Evolutionary conservation across 306 rosid genomes (phyloP), one percentile per base, ranked within the genome.

Genomic region (Vachellia collinsii): DNA sequence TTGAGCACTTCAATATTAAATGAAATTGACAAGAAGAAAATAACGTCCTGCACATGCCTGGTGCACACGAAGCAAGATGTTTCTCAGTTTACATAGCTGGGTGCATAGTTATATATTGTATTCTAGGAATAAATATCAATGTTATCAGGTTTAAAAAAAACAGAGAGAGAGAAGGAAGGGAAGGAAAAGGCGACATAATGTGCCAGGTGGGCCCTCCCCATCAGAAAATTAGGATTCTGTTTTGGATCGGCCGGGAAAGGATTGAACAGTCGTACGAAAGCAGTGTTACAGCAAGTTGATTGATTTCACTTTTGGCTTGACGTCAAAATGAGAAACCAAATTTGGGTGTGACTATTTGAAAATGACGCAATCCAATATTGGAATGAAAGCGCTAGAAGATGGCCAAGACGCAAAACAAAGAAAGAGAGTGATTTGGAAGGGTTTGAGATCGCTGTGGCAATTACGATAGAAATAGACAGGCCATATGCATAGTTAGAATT

Each of bases 361-460:
- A 80, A 81, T 79, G 87, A 86, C 82, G 66, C 41, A 22, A 69
- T 66, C 77, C 25, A 67, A 34, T 75, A 23, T 22, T 64, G 72
- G 11, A 64, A 14, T 36, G 70, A 36, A 37, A 64, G 11, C 44
- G 36, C 16, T 36, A 48, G 62, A 38, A 59, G 70, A 23, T 46
- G 58, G 29, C 16, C 14, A 23, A 29, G 64, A 16, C 7, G 10
- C 17, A 41, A 61, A 38, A 6, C 51, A 38, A 38, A 23, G n/a
- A n/a, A n/a, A n/a, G 34, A 23, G 77, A 51, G 61, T 20, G 62
- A 47, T 0, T 10, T 8, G 63, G 25, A 20, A 68, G 54, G 75
- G 76, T 29, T 72, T 50, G n/a, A 29, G 20, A 20, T n/a, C 46
- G 17, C 7, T 8, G 9, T 17, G 36, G 19, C 36, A 67, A 39